phyloP scores from a whole-genome alignment of 768 basidiomycete species.

The Podaxis rugospora region DNA sequence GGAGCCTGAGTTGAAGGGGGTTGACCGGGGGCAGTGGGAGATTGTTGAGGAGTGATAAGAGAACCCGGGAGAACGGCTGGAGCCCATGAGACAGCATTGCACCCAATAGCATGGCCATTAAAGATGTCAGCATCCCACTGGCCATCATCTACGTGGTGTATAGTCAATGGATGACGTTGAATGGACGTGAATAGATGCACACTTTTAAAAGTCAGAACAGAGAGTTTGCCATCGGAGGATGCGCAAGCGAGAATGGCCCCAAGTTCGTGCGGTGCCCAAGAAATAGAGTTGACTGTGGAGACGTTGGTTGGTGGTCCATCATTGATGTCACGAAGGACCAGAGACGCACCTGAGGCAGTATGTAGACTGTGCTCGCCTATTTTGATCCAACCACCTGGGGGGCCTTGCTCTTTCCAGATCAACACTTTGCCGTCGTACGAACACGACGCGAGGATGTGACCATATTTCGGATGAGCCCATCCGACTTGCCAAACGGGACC shows the following conservation, averaged over 20 bases:
- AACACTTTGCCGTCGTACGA: slow-evolving; percentile 98
- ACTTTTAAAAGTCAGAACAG: slow-evolving; percentile 97
- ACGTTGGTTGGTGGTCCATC: neutral
- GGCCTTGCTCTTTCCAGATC: slow-evolving; percentile 93
- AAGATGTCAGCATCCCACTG: slow-evolving; percentile 95
- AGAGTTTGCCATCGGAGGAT: slow-evolving; percentile 94
- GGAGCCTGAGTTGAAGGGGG: slow-evolving; percentile 33
- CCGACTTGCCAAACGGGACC: slow-evolving; percentile 98
- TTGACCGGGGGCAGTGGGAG: slow-evolving; percentile 43
- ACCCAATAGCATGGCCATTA: slow-evolving; percentile 93
- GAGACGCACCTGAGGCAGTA: slow-evolving; percentile 77
- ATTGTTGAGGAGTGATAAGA: slow-evolving; percentile 67
- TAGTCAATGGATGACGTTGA: neutral
- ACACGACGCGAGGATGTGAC: slow-evolving; percentile 94
- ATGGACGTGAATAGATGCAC: neutral
- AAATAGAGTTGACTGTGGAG: slow-evolving; percentile 87
- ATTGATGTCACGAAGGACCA: neutral
- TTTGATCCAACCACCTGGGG: slow-evolving; percentile 78
- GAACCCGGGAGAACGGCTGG: slow-evolving; percentile 86
- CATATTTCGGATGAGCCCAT: slow-evolving; percentile 98
- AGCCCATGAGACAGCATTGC: slow-evolving; percentile 97
- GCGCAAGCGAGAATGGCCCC: slow-evolving; percentile 97
- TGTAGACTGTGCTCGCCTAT: slow-evolving; percentile 96
- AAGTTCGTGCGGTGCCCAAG: slow-evolving; percentile 98
- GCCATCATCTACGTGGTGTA: slow-evolving; percentile 70